phyloP scores from a whole-genome alignment of 1,139 yeast species.

The Blastobotrys proliferans region DNA sequence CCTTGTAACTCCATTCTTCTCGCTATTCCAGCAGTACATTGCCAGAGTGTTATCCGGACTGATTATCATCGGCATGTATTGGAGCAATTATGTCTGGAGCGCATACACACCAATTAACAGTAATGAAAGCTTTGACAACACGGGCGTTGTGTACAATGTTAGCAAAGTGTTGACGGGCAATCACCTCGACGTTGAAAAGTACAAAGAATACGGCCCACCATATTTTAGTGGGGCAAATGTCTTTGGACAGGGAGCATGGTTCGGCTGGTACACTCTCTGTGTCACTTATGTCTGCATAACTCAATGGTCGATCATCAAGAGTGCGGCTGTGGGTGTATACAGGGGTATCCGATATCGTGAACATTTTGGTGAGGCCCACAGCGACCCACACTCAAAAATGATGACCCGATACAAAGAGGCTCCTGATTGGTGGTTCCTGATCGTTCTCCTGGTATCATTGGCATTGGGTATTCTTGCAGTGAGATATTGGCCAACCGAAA shows the following conservation, averaged over 20 bases:
- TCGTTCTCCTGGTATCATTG: conserved; percentile 44
- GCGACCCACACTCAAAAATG: conserved; percentile 45
- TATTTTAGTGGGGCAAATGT: conserved; percentile 37
- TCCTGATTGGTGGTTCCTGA: conserved; percentile 56
- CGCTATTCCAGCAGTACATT: conserved; percentile 39
- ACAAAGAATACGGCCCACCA: conserved; percentile 45
- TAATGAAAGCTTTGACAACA: conserved; percentile 44
- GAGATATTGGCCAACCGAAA: conserved; percentile 38
- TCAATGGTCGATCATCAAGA: conserved; percentile 12
- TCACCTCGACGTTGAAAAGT: conserved; percentile 31
- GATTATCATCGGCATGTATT: conserved; percentile 41
- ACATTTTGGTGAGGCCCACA: conserved; percentile 17
- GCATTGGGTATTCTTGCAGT: conserved; percentile 47
- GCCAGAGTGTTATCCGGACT: conserved; percentile 46
- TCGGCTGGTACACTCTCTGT: conserved; percentile 27
- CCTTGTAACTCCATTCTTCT: conserved; percentile 44
- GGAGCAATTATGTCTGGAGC: conserved; percentile 50
- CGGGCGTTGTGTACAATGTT: conserved; percentile 43
- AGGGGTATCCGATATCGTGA: background rate
- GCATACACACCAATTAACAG: conserved; percentile 52
- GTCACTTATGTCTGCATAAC: conserved; percentile 23
- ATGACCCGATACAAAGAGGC: conserved; percentile 54
- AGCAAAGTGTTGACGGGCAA: conserved; percentile 36
- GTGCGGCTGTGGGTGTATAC: conserved; percentile 18
- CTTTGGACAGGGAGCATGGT: conserved; percentile 38